Conservation (phyloP, 805 yeast genomes). For the Candida hispaniensis region DNA sequence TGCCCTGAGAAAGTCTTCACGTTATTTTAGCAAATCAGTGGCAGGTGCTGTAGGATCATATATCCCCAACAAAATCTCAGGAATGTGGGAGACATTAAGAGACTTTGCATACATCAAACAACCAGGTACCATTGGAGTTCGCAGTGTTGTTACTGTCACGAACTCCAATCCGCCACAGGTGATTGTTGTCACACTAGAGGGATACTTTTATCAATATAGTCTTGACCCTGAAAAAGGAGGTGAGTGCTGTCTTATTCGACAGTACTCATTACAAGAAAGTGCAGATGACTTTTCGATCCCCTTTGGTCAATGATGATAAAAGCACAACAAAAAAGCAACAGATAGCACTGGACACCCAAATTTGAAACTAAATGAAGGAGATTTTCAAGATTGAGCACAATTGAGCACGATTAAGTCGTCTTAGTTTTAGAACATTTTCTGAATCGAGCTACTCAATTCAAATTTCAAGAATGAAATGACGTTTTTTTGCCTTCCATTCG, state of each 20-base stretch:
- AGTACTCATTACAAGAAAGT: conserved; percentile 41
- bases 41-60: conserved; percentile 87
- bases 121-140: conserved; percentile 31
- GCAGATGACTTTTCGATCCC: too few relatives aligned
- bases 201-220: conserved; percentile 69
- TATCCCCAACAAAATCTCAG: conserved; percentile 66
- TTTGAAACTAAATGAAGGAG: too few relatives aligned
- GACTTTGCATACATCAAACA: conserved; percentile 78
- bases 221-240: conserved; percentile 87
- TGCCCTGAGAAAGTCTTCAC: conserved; percentile 30
- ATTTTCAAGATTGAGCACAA: too few relatives aligned
- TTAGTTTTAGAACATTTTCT: too few relatives aligned
- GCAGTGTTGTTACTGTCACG: conserved; percentile 31
- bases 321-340: too few relatives aligned
- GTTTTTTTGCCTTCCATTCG: too few relatives aligned
- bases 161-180: conserved; percentile 29
- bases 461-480: too few relatives aligned
- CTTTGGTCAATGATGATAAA: too few relatives aligned
- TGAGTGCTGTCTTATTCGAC: conserved; percentile 71
- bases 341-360: too few relatives aligned
- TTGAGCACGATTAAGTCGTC: too few relatives aligned
- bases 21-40: conserved; percentile 29
- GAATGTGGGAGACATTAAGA: conserved; percentile 73
- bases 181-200: conserved; percentile 70
- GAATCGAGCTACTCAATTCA: too few relatives aligned